phyloP scores from a whole-genome alignment of 495 filamentous ascomycete genomes.

The Ramalina intermedia region DNA sequence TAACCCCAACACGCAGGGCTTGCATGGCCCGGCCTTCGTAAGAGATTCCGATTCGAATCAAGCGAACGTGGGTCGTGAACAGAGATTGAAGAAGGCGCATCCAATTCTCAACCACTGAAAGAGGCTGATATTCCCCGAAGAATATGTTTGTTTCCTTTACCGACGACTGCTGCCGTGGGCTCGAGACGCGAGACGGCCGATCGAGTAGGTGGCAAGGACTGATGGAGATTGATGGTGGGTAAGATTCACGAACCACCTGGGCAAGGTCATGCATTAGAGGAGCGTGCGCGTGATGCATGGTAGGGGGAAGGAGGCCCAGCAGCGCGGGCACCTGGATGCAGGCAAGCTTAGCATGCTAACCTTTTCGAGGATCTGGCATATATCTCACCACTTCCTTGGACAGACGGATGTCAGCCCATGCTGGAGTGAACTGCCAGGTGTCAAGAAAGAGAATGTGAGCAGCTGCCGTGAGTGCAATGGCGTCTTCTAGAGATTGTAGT shows the following conservation, averaged over 20 bases:
- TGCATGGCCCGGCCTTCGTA: slow-evolving; percentile 79
- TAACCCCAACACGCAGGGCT: slow-evolving; percentile 64
- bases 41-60: slow-evolving; percentile 62
- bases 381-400: slow-evolving; percentile 55
- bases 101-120: slow-evolving; percentile 70
- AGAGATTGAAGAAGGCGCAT: slow-evolving; percentile 79
- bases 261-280: slow-evolving; percentile 72
- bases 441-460: slow-evolving; percentile 67
- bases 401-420: slow-evolving; percentile 80
- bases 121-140: slow-evolving; percentile 75
- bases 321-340: slow-evolving; percentile 50
- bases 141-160: slow-evolving; percentile 47
- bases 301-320: slow-evolving; percentile 62
- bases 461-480: slow-evolving; percentile 56
- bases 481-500: slow-evolving; percentile 53
- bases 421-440: slow-evolving; percentile 71
- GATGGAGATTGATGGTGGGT: slow-evolving; percentile 33
- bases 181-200: slow-evolving; percentile 21
- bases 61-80: slow-evolving; percentile 63
- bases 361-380: background rate
- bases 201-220: slow-evolving; percentile 16
- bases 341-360: slow-evolving; percentile 1
- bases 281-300: slow-evolving; percentile 57
- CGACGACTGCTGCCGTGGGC: slow-evolving; percentile 21
- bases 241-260: slow-evolving; percentile 61